These are phyloP conservation scores for Rosellinia necatrix DNA, from an alignment of 2,329 filamentous ascomycete genomes.

Conservation along the genomic window DNA sequence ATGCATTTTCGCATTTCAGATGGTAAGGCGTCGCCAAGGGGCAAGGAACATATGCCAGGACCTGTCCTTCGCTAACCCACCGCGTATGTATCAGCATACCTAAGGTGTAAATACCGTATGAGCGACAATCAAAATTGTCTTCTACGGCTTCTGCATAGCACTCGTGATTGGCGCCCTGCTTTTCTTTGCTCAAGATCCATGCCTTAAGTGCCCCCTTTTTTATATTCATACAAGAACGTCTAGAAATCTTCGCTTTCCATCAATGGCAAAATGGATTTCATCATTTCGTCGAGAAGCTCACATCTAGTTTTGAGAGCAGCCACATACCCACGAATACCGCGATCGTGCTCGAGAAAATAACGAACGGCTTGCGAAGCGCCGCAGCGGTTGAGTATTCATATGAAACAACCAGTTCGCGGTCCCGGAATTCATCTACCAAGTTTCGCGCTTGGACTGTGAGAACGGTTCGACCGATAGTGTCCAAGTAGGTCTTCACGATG, in stretches of 20 bases:
- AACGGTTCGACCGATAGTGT: conserved; percentile 85
- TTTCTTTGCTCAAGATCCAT: neutral
- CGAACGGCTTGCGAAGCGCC: conserved; percentile 81
- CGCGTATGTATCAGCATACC: neutral
- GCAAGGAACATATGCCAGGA: neutral
- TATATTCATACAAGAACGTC: conserved; percentile 25
- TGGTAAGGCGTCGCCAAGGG: neutral
- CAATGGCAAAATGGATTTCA: conserved; percentile 18
- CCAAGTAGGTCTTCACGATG: conserved; percentile 87
- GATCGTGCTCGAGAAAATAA: conserved; percentile 75
- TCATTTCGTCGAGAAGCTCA: conserved; percentile 69
- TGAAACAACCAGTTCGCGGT: conserved; percentile 80
- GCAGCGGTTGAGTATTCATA: conserved; percentile 82
- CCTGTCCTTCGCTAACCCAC: neutral
- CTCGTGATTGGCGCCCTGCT: neutral
- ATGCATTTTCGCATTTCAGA: neutral
- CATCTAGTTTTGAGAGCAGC: conserved; percentile 76
- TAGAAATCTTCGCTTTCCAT: conserved; percentile 22
- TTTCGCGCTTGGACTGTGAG: conserved; percentile 82
- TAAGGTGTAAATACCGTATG: neutral
- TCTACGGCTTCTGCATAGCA: neutral
- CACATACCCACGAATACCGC: conserved; percentile 76
- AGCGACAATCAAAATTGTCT: neutral
- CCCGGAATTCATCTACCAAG: conserved; percentile 86
- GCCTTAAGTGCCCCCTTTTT: conserved; percentile 17